Evolutionary conservation across 1,284 basidiomycete genomes (phyloP), one percentile per base, ranked within the genome.

Genomic region (Irpex sp.): DNA sequence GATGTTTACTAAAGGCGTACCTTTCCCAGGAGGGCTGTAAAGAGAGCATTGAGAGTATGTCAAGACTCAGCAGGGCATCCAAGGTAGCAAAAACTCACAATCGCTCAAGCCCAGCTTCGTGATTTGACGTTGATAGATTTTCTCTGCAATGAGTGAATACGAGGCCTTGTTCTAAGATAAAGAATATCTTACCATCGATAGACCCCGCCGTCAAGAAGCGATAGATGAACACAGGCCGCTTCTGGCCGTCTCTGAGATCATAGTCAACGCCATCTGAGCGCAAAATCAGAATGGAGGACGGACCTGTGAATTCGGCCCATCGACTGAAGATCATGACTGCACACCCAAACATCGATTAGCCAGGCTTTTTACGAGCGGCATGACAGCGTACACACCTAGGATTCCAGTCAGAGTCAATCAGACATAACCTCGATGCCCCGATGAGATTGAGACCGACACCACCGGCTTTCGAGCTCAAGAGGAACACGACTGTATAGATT

Each of bases 231-330:
- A 97, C 94, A 0, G 91, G 88, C 46, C 88, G 87, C 72, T 93
- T 96, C 77, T 99, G 97, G 0, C 97, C 97, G 76, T 99, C 97
- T 21, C 94, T 95, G 68, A 6, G 51, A 37, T 9, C 17, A 36
- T 19, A 39, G 57, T 51, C 21, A 36, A 31, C n/a, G 35, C 19
- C 39, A 9, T 17, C 43, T 36, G 13, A 31, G 31, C 35, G 6
- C 39, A 19, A 57, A 54, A 11, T 43, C 31, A 13, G 11, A 3
- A 6, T 4, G 39, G 3, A n/a, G n/a, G 47, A 31, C 26, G 64
- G 65, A 94, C 94, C 94, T 85, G 75, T 96, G 94, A 70, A 97
- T 98, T 57, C 97, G 87, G 59, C 95, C 97, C 97, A 99, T 99
- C 1, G 97, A 93, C 75, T 99, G 97, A 15, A 95, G 77, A 75